A percentile compares a stretch with the other conserved stretches of the same genome.
Conservation (phyloP, 2,329 filamentous ascomycete genomes). For the Elsinoe perseae region DNA sequence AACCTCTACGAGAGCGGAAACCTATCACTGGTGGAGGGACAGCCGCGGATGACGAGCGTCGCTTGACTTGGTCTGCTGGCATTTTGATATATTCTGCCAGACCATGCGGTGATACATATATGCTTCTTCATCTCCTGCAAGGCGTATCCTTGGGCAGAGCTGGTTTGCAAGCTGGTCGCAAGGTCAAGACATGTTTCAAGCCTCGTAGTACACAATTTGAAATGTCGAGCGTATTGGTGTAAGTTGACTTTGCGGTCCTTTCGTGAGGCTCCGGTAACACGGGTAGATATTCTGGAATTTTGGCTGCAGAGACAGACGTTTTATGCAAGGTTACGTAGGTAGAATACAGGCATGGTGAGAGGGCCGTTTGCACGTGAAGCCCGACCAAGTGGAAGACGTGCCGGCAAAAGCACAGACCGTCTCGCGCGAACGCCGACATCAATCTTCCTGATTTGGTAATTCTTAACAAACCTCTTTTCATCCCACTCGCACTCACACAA, state of each 20-base stretch:
- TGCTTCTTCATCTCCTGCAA: neutral
- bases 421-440: constrained; percentile 4
- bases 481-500: neutral
- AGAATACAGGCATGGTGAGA: neutral
- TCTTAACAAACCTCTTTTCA: constrained; percentile 1
- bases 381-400: neutral
- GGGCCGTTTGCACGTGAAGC: neutral
- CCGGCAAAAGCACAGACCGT: neutral
- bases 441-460: neutral
- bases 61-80: constrained; percentile 22
- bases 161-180: neutral
- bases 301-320: neutral
- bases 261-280: too few species aligned
- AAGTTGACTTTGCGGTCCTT: too few species aligned
- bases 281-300: neutral
- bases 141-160: neutral
- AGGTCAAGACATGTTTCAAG: neutral
- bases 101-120: neutral
- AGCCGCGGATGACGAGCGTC: constrained; percentile 24
- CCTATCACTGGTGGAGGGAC: constrained; percentile 25
- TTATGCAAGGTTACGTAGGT: neutral
- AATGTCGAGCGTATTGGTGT: neutral
- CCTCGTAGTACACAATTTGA: neutral
- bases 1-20: constrained; percentile 31
- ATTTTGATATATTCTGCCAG: constrained; percentile 14